A percentile compares a stretch with the other conserved stretches of the same genome.
Evolutionary conservation across 805 yeast species (phyloP).

Genomic region (Kazachstania psychrophila): DNA sequence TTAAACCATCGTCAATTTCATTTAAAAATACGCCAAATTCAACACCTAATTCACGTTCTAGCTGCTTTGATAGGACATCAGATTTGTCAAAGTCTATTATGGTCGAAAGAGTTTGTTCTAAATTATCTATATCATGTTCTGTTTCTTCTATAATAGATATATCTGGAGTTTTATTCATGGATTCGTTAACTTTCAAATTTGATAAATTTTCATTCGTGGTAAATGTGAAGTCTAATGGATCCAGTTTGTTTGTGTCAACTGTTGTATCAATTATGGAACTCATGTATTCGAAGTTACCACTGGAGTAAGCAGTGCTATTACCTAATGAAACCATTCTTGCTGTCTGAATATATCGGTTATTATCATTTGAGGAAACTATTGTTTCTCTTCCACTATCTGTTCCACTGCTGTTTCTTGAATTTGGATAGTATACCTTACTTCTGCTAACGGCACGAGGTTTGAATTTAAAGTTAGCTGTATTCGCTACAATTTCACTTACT

Average conservation of each 20-base stretch:
- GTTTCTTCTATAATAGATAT: not conserved
- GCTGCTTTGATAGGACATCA: slow-evolving; percentile 1
- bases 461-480: slow-evolving; percentile 14
- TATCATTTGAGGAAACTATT: not conserved
- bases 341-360: not conserved
- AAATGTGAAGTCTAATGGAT: not conserved
- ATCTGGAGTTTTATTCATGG: not conserved
- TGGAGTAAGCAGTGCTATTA: not conserved
- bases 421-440: slow-evolving; percentile 8
- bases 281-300: not conserved
- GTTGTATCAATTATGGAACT: not conserved
- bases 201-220: not conserved
- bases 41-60: slow-evolving; percentile 10
- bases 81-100: slow-evolving; percentile 9
- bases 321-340: not conserved
- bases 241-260: not conserved
- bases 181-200: not conserved
- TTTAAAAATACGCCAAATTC: slow-evolving; percentile 13
- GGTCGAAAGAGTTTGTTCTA: not conserved
- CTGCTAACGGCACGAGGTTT: slow-evolving; percentile 18
- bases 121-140: not conserved
- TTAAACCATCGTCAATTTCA: slow-evolving; percentile 8
- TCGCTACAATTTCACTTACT: not conserved
- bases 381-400: not conserved
- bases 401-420: not conserved